These are phyloP conservation scores for Camellia japonica DNA, from an alignment of 148 eudicot species.

Conservation along the genomic window DNA sequence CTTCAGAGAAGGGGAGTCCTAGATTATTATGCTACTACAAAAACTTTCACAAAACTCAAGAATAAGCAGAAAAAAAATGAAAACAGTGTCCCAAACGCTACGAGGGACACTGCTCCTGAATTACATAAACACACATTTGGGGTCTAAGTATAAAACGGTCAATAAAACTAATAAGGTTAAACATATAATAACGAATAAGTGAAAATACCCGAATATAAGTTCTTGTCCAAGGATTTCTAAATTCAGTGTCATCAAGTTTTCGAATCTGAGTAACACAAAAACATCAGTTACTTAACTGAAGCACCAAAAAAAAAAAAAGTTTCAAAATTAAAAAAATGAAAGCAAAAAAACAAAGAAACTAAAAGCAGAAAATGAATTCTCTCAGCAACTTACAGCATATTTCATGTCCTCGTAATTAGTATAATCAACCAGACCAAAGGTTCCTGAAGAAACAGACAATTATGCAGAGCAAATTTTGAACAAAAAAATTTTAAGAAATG, in stretches of 20 bases:
- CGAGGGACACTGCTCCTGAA: not conserved
- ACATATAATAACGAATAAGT: not conserved
- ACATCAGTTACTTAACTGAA: not conserved
- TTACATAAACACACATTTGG: not conserved
- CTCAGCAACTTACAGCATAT: slow-evolving; percentile 76
- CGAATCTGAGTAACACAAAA: slow-evolving; percentile 54
- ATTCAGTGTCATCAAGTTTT: slow-evolving; percentile 94
- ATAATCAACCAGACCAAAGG: slow-evolving; percentile 93
- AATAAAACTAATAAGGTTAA: not conserved
- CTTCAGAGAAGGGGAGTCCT: not conserved
- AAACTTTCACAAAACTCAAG: not conserved
- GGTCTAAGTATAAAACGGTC: not conserved
- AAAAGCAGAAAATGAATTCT: not conserved
- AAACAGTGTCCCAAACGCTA: not conserved
- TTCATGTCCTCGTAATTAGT: slow-evolving; percentile 95
- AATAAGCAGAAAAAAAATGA: not conserved
- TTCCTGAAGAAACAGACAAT: slow-evolving; percentile 45
- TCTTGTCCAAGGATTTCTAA: slow-evolving; percentile 93
- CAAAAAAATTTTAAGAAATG: not conserved
- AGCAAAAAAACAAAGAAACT: not conserved
- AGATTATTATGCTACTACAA: not conserved
- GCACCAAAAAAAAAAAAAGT: slow-evolving; percentile 6
- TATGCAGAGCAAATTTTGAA: not conserved
- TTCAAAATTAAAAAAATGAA: not conserved
- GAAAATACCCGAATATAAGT: slow-evolving; percentile 74